These are phyloP conservation scores for Diaporthe australafricana DNA, from an alignment of 2,329 filamentous ascomycete species.

Conservation along the genomic window DNA sequence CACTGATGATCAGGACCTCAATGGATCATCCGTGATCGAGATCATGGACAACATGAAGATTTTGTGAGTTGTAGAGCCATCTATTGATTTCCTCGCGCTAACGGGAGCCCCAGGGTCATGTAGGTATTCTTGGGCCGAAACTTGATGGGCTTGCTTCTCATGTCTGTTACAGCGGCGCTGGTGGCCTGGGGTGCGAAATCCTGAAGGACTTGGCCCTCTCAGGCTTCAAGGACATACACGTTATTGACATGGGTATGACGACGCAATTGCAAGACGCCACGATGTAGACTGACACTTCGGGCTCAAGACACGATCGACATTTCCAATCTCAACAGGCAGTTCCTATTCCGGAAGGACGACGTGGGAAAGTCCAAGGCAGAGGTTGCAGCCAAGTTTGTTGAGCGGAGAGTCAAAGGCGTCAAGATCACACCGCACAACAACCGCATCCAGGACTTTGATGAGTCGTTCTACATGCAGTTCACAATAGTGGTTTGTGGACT, in stretches of 20 bases:
- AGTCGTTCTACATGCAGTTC: conserved; percentile 97
- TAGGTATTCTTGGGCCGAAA: conserved; percentile 46
- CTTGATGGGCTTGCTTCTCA: conserved; percentile 36
- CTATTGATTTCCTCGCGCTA: conserved; percentile 31
- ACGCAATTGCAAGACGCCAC: background rate
- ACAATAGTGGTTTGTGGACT: conserved; percentile 93
- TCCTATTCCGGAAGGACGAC: conserved; percentile 91
- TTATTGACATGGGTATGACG: conserved; percentile 94
- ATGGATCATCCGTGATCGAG: conserved; percentile 63
- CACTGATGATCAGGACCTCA: conserved; percentile 72
- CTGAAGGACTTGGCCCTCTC: conserved; percentile 96
- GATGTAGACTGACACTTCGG: conserved; percentile 28
- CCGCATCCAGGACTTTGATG: conserved; percentile 96
- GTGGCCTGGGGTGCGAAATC: conserved; percentile 95
- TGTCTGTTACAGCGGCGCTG: conserved; percentile 76
- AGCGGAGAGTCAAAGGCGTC: conserved; percentile 88
- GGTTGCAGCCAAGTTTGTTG: conserved; percentile 91
- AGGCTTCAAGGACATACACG: conserved; percentile 96
- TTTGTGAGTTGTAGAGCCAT: conserved; percentile 63
- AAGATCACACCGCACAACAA: conserved; percentile 94
- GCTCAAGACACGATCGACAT: conserved; percentile 94
- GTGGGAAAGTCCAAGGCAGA: conserved; percentile 95
- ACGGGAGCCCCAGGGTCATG: conserved; percentile 59
- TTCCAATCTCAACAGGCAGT: conserved; percentile 97
- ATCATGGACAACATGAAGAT: conserved; percentile 79